These are phyloP conservation scores for Arachnomyces sp. DNA, from an alignment of 2,329 filamentous ascomycete genomes.

Conservation along the genomic window DNA sequence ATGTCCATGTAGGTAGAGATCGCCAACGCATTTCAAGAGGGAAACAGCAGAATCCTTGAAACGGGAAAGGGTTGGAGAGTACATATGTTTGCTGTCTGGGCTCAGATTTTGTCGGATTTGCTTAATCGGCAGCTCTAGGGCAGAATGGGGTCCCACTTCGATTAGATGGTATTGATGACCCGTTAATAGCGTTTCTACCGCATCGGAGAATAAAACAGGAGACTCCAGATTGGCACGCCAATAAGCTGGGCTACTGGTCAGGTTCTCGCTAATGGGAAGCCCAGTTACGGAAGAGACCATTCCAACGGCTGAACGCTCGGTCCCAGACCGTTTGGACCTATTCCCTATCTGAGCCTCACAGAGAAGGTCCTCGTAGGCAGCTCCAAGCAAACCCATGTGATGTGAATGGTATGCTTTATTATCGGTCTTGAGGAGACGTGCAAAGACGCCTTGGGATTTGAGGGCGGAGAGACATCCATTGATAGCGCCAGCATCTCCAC, in stretches of 20 bases:
- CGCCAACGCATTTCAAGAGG: background rate
- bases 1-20: slow-evolving; percentile 1
- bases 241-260: background rate
- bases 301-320: no score
- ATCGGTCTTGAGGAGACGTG: slow-evolving; percentile 3
- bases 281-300: slow-evolving; percentile 16
- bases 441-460: slow-evolving; percentile 1
- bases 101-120: slow-evolving; percentile 10
- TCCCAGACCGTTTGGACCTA: no score
- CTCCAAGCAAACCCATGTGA: slow-evolving; percentile 9
- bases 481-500: slow-evolving; percentile 13
- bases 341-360: no score
- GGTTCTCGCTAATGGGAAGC: background rate
- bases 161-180: slow-evolving; percentile 8
- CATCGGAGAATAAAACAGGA: slow-evolving; percentile 2
- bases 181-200: background rate
- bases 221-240: slow-evolving; percentile 1
- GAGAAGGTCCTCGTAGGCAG: background rate
- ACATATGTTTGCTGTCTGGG: background rate
- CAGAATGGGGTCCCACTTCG: slow-evolving; percentile 16
- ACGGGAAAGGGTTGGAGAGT: background rate
- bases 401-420: slow-evolving; percentile 12
- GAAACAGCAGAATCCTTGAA: background rate
- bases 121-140: slow-evolving; percentile 10
- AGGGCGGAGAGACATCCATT: background rate